Percentiles rank a stretch among this genome's conserved stretches.
Evolutionary conservation across 2,329 filamentous ascomycete genomes (phyloP).

Genomic region (Cryphonectria parasitica): DNA sequence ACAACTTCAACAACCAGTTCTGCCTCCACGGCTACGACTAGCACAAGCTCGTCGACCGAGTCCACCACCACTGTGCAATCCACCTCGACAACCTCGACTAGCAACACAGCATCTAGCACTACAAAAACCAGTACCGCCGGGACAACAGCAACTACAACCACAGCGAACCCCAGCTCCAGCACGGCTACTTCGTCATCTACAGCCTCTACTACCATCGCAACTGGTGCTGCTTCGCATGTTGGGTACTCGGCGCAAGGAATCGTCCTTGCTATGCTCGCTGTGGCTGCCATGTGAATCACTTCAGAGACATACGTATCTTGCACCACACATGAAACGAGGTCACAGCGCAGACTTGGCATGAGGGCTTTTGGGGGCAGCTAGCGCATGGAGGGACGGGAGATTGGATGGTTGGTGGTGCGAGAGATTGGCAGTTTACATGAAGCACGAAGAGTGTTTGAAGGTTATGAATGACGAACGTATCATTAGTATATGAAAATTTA

Average conservation of each 20-base stretch:
- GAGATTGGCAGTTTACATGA: no score
- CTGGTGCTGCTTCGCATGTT: not conserved
- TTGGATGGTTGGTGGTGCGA: no score
- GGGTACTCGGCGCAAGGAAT: not conserved
- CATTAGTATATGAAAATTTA: not conserved
- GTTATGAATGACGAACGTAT: not conserved
- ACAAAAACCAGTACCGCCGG: not conserved
- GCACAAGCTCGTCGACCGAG: constrained; percentile 1
- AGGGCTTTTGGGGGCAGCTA: not conserved
- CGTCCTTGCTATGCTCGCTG: not conserved
- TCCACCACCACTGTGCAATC: not conserved
- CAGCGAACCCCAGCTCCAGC: not conserved
- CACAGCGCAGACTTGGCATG: not conserved
- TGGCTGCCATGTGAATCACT: not conserved
- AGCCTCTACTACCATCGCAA: not conserved
- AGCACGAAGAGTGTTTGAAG: not conserved
- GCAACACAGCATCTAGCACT: not conserved
- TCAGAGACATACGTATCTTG: not conserved
- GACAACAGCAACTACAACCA: not conserved
- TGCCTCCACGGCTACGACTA: not conserved
- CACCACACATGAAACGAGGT: not conserved
- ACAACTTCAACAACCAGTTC: not conserved
- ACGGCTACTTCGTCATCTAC: not conserved
- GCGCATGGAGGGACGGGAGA: not conserved
- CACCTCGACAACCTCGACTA: not conserved